A percentile compares a stretch with the other conserved stretches of the same genome.
phyloP scores from a whole-genome alignment of 768 basidiomycete genomes.

The Auriscalpium orientale region DNA sequence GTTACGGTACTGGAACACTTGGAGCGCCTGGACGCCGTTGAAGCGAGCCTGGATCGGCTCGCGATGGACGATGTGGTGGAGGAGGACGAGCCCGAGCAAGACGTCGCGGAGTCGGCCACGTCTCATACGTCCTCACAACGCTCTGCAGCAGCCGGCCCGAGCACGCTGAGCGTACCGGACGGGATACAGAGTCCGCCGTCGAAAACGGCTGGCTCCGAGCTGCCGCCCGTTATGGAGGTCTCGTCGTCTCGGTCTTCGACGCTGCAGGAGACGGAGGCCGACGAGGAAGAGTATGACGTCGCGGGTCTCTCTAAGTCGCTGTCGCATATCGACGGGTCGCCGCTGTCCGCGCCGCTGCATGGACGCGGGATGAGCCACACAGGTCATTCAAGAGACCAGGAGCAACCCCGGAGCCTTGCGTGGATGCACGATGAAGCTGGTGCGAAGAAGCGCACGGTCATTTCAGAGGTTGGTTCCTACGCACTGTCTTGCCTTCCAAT shows the following conservation, averaged over 20 bases:
- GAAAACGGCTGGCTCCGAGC: slow-evolving; percentile 9
- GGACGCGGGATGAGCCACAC: slow-evolving; percentile 26
- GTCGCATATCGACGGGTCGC: slow-evolving; percentile 55
- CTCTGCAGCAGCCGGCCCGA: slow-evolving; percentile 1
- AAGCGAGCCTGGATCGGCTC: slow-evolving; percentile 71
- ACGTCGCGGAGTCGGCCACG: slow-evolving; percentile 1
- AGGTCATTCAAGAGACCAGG: slow-evolving; percentile 19
- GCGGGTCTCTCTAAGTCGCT: slow-evolving; percentile 72
- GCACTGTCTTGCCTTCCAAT: background rate
- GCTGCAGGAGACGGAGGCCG: slow-evolving; percentile 1
- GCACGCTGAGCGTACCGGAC: background rate
- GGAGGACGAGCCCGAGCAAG: slow-evolving; percentile 28
- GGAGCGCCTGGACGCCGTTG: slow-evolving; percentile 77
- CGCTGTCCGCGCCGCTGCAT: slow-evolving; percentile 22
- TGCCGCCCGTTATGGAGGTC: slow-evolving; percentile 10
- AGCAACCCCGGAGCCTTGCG: slow-evolving; percentile 30
- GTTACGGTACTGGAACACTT: slow-evolving; percentile 81
- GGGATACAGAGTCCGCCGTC: background rate
- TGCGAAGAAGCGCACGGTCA: slow-evolving; percentile 47
- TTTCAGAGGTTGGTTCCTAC: slow-evolving; percentile 55
- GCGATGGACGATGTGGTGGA: slow-evolving; percentile 49
- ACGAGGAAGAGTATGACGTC: slow-evolving; percentile 55
- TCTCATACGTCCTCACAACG: slow-evolving; percentile 4
- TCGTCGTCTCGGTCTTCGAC: slow-evolving; percentile 10
- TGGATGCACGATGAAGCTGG: slow-evolving; percentile 35